Conservation (phyloP, 805 yeast species). For the Candida chauliodis region DNA sequence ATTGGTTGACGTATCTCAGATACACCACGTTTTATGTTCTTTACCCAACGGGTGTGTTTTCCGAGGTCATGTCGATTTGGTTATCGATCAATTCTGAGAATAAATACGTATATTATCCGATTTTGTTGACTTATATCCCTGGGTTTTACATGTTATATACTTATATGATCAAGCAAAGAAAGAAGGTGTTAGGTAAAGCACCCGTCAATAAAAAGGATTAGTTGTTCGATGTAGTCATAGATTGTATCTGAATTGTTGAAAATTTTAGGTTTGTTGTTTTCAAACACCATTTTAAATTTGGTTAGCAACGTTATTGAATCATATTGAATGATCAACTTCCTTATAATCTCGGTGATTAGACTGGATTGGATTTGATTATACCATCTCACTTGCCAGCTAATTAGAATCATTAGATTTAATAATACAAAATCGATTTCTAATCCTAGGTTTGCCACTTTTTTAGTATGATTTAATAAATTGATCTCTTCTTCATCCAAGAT, state of each 20-base stretch:
- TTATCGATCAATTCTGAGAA: constrained; percentile 71
- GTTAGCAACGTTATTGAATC: constrained; percentile 40
- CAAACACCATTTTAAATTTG: constrained; percentile 36
- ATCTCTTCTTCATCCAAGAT: constrained; percentile 26
- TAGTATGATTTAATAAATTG: constrained; percentile 17
- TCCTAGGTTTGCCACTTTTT: neutral
- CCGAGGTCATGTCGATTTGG: constrained; percentile 71
- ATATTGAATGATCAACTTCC: constrained; percentile 38
- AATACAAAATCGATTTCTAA: constrained; percentile 32
- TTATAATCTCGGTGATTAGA: constrained; percentile 40
- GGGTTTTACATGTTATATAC: constrained; percentile 81
- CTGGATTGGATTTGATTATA: constrained; percentile 52
- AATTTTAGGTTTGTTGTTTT: constrained; percentile 20
- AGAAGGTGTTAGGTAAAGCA: constrained; percentile 56
- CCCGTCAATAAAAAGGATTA: constrained; percentile 13
- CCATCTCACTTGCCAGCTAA: constrained; percentile 65
- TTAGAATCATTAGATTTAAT: constrained; percentile 40
- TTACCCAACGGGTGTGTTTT: constrained; percentile 90
- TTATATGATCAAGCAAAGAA: constrained; percentile 87
- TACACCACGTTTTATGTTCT: constrained; percentile 79
- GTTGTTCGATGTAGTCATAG: constrained; percentile 25
- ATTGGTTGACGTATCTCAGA: constrained; percentile 62
- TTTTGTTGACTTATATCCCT: constrained; percentile 72
- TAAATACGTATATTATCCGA: constrained; percentile 48
- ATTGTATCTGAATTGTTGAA: constrained; percentile 32